Evolutionary conservation across 305 asterid genomes (phyloP).

Genomic region (Galium porrigens): DNA sequence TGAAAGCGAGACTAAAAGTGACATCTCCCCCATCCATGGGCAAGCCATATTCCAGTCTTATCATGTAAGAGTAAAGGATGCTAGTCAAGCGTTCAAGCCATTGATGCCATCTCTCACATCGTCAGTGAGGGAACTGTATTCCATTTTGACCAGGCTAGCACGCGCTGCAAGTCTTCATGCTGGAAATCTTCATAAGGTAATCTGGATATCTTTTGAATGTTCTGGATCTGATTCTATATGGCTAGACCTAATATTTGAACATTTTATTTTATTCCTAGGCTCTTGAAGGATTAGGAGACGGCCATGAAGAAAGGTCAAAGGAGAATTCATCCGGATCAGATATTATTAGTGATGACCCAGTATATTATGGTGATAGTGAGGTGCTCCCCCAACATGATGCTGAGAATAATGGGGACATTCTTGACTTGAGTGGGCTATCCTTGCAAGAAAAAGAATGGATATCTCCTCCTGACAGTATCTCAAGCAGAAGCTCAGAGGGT

Average conservation of each 20-base stretch:
- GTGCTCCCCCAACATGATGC: conserved; percentile 37
- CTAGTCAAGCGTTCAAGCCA: conserved; percentile 61
- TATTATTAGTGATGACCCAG: conserved; percentile 35
- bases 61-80: conserved; percentile 50
- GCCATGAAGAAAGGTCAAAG: conserved; percentile 63
- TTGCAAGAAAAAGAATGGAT: conserved; percentile 72
- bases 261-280: conserved; percentile 39
- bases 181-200: conserved; percentile 96
- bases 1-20: conserved; percentile 55
- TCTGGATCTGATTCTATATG: not conserved
- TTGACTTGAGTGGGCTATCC: conserved; percentile 35
- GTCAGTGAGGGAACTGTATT: conserved; percentile 70
- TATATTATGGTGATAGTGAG: conserved; percentile 36
- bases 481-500: conserved; percentile 47
- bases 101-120: conserved; percentile 62
- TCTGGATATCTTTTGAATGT: conserved; percentile 2
- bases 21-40: conserved; percentile 88
- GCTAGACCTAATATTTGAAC: not conserved
- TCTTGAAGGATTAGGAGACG: conserved; percentile 94
- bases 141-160: conserved; percentile 69
- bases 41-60: conserved; percentile 93
- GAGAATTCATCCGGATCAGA: conserved; percentile 47
- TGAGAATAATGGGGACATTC: conserved; percentile 35
- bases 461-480: conserved; percentile 71
- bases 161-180: conserved; percentile 94